phyloP scores from a whole-genome alignment of 257 asterid species.

The Scutellaria baicalensis region DNA sequence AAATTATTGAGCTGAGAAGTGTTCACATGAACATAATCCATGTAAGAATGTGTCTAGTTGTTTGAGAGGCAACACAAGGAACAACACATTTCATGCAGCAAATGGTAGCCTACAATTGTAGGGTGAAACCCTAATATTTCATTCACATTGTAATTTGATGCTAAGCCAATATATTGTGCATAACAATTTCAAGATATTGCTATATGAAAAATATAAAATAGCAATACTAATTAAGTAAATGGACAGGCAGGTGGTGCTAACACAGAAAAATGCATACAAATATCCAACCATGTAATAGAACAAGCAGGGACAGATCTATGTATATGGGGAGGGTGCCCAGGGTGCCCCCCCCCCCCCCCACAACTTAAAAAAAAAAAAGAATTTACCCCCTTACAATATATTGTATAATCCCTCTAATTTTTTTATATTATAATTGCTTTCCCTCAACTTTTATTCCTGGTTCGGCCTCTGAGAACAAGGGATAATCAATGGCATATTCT shows the following conservation, averaged over 20 bases:
- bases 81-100: background rate
- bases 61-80: background rate
- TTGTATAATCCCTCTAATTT: too few species aligned
- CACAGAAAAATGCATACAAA: background rate
- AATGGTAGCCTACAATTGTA: background rate
- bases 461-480: too few species aligned
- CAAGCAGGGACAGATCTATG: too few species aligned
- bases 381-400: too few species aligned
- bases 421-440: too few species aligned
- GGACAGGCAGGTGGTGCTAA: background rate
- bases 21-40: background rate
- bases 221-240: background rate
- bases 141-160: background rate
- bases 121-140: background rate
- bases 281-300: background rate
- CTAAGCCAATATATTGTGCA: background rate
- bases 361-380: too few species aligned
- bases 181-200: background rate
- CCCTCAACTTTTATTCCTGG: too few species aligned
- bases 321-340: too few species aligned
- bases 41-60: background rate
- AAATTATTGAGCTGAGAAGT: conserved; percentile 1
- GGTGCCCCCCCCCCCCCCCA: too few species aligned
- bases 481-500: background rate
- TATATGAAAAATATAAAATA: background rate